Base-by-base conservation (phyloP, 2,329 filamentous ascomycete genomes). In the Orbilia ellipsospora region DNA sequence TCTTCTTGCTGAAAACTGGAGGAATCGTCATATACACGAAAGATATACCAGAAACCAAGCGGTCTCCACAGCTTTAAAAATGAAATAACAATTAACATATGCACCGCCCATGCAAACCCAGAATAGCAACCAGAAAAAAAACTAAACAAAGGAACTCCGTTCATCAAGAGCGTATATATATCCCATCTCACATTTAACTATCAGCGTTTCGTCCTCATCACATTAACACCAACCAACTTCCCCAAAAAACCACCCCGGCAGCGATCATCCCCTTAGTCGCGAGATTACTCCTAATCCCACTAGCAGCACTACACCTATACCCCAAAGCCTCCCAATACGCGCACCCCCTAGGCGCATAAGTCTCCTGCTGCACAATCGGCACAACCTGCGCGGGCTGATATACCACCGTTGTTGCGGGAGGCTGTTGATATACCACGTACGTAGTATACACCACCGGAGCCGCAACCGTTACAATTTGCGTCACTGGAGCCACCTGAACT, bases 301-400 rank as follows among this genome's bases (percentile, higher is more conserved):
- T 50, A 3, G 54, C 73, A 20, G 66, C n/a, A 18, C 73, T 77
- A 26, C 73, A 77, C 28, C 66, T 42, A 28, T 77, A 77, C 16
- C 73, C 73, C 31, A 72, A 44, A 18, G 65, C 52, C 61, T 70
- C 66, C 73, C 73, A 77, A 42, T 77, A 77, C 42, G 73, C 73
- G 44, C 73, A 77, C 1, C 73, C 73, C 28, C 67, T 65, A 16
- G 73, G 73, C 26, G 65, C 65, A 48, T 77, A 72, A 1, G 65
- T 66, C 50, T 77, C 67, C 36, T 65, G 54, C 28, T 61, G 62
- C 0, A 60, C 62, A 67, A 77, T 72, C 23, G 60, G 55, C 16
- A 70, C 44, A 0, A 70, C 67, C 61, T 72, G 65, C 55, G 73
- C 66, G 23, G 62, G 60, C 20, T 77, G 67, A 40, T 72, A 70